These are phyloP conservation scores for Remersonia thermophila DNA, from an alignment of 2,329 filamentous ascomycete species.

Conservation along the genomic window DNA sequence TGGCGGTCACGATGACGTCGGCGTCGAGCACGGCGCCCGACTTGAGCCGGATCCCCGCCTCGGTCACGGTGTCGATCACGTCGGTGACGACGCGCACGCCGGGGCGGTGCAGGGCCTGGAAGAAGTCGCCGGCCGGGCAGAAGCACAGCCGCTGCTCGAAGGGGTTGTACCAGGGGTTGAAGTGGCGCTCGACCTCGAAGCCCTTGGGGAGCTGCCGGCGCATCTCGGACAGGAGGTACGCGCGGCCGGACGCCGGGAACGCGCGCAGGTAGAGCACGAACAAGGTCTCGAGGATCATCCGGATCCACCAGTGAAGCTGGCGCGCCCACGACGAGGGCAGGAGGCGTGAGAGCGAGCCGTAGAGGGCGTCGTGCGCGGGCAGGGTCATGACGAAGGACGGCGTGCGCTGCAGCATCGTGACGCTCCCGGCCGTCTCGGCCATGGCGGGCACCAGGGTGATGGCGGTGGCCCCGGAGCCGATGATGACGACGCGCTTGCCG, in stretches of 20 bases:
- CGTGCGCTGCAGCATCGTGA: constrained; percentile 73
- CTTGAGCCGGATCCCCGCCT: constrained; percentile 33
- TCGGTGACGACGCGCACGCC: constrained; percentile 40
- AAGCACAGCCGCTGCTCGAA: constrained; percentile 69
- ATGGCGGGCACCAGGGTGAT: constrained; percentile 64
- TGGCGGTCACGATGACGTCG: constrained; percentile 59
- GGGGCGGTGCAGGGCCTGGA: constrained; percentile 31
- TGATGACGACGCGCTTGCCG: constrained; percentile 56
- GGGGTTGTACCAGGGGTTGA: constrained; percentile 51
- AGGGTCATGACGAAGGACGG: constrained; percentile 57
- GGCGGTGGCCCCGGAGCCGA: constrained; percentile 70
- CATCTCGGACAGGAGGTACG: constrained; percentile 33
- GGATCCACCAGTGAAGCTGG: constrained; percentile 36
- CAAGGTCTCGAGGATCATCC: constrained; percentile 33
- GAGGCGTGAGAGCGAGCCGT: constrained; percentile 26
- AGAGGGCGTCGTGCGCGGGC: constrained; percentile 27
- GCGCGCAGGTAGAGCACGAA: constrained; percentile 37
- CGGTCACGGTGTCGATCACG: constrained; percentile 37
- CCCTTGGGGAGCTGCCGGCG: constrained; percentile 38
- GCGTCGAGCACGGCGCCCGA: constrained; percentile 41
- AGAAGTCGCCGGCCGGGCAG: constrained; percentile 46
- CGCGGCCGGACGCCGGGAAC: constrained; percentile 39
- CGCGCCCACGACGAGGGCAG: constrained; percentile 37
- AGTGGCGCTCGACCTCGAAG: constrained; percentile 47
- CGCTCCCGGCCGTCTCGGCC: constrained; percentile 47